Conservation (phyloP, 2,329 filamentous ascomycete genomes). For the Mollisiaceae sp. region DNA sequence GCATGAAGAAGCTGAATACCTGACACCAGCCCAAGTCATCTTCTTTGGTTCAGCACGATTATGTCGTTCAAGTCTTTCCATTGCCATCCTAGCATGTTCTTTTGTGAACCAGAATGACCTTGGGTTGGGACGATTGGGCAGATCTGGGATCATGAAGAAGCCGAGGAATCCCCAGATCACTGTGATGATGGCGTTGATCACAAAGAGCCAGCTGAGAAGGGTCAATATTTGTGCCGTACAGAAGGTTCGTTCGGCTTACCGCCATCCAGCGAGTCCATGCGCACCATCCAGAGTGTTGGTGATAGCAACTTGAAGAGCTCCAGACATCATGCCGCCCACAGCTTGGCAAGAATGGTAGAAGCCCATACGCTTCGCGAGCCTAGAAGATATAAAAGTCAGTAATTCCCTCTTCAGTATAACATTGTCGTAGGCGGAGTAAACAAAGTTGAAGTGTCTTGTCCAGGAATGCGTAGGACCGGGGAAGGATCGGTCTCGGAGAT, state of each 20-base stretch:
- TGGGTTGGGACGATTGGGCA: conserved; percentile 40
- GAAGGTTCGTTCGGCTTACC: conserved; percentile 26
- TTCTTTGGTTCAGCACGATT: conserved; percentile 52
- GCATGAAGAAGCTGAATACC: conserved; percentile 2
- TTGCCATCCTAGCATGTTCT: conserved; percentile 48
- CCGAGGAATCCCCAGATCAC: conserved; percentile 37
- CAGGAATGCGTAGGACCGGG: too few relatives aligned
- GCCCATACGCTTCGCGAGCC: conserved; percentile 30
- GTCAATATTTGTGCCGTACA: neutral
- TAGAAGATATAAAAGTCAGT: too few relatives aligned
- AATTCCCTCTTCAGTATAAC: too few relatives aligned
- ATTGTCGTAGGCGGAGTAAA: too few relatives aligned
- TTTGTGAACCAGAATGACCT: conserved; percentile 53
- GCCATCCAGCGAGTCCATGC: conserved; percentile 39
- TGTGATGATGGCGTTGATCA: conserved; percentile 48
- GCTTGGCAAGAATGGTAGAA: conserved; percentile 30
- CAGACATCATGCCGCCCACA: conserved; percentile 31
- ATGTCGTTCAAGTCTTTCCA: conserved; percentile 50
- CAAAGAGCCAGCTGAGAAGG: conserved; percentile 47
- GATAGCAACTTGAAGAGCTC: conserved; percentile 36
- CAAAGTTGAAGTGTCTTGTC: too few relatives aligned
- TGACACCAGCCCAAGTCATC: conserved; percentile 49
- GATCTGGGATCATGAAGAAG: conserved; percentile 34
- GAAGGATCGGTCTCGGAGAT: too few relatives aligned
- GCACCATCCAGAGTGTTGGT: conserved; percentile 39